Percentiles rank a stretch among this genome's conserved stretches.
These are phyloP conservation scores for Ophiostoma australiae DNA, from an alignment of 2,329 filamentous ascomycete genomes.

Conservation along the genomic window DNA sequence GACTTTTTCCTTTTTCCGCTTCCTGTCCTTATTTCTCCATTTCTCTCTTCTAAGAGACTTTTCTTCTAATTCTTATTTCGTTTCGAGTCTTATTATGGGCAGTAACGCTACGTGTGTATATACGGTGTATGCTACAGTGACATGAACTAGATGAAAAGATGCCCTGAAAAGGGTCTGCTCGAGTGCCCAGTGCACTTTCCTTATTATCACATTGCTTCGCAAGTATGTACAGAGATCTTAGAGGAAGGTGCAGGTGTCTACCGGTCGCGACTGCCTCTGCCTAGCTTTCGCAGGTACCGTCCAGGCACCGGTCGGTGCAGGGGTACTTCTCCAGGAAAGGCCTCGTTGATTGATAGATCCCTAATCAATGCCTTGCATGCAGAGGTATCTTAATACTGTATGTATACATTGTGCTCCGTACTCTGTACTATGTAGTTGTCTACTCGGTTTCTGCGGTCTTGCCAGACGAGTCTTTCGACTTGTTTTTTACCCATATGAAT, in stretches of 20 bases:
- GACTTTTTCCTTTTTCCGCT: slow-evolving; percentile 8
- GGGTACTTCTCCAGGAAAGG: not conserved
- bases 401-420: too few relatives aligned
- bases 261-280: not conserved
- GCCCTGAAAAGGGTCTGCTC: not conserved
- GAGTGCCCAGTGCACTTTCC: not conserved
- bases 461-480: not conserved
- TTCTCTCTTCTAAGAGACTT: not conserved
- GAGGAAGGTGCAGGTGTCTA: not conserved
- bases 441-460: not conserved
- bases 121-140: not conserved
- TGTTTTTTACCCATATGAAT: not conserved
- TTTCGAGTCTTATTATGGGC: not conserved
- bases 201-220: not conserved
- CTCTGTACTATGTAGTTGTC: too few relatives aligned
- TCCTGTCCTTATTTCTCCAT: not conserved
- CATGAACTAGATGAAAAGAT: not conserved
- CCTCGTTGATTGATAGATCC: not conserved
- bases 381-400: not conserved
- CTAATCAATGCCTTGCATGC: not conserved
- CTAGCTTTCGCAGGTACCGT: not conserved
- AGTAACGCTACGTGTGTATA: not conserved
- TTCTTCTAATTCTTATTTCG: not conserved
- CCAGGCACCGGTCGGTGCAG: slow-evolving; percentile 6
- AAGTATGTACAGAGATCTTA: not conserved